These are phyloP conservation scores for Pseudocercospora crystallina DNA, from an alignment of 2,329 filamentous ascomycete species.

Conservation along the genomic window DNA sequence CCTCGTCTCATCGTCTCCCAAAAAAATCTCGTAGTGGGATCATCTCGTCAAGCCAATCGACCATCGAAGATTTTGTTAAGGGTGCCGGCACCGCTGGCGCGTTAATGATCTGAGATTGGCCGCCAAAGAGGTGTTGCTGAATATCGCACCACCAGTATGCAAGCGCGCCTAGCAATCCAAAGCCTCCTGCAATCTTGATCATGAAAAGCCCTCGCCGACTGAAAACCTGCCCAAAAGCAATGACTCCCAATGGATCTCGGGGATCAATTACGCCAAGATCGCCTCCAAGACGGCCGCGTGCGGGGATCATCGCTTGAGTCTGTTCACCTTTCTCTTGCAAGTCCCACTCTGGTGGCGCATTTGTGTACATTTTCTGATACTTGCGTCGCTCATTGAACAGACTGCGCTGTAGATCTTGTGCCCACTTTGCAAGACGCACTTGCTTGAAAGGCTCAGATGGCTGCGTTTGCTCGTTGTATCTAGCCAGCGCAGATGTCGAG, in stretches of 20 bases:
- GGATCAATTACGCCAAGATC: conserved; percentile 46
- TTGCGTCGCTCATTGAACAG: conserved; percentile 70
- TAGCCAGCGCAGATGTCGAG: conserved; percentile 55
- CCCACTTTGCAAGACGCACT: conserved; percentile 78
- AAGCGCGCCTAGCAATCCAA: conserved; percentile 72
- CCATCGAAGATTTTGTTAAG: not conserved
- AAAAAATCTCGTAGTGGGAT: conserved; percentile 8
- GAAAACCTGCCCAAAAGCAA: conserved; percentile 61
- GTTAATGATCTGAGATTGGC: conserved; percentile 12
- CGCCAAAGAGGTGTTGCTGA: conserved; percentile 28
- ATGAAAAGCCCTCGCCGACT: conserved; percentile 65
- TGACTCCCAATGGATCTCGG: conserved; percentile 76
- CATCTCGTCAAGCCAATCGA: conserved; percentile 11
- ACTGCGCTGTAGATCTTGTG: conserved; percentile 74
- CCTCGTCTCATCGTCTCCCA: conserved; percentile 5
- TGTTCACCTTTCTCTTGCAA: conserved; percentile 40
- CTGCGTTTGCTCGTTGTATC: conserved; percentile 45
- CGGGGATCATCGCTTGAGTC: conserved; percentile 32
- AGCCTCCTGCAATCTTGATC: conserved; percentile 70
- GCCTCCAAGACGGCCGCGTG: conserved; percentile 35
- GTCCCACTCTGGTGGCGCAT: conserved; percentile 60
- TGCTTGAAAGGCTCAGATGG: conserved; percentile 62
- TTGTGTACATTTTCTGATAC: conserved; percentile 62
- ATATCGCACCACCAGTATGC: conserved; percentile 37
- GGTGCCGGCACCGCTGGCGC: conserved; percentile 17